phyloP scores from a whole-genome alignment of 108 stramenopile species.

The Cyclotella atomus region DNA sequence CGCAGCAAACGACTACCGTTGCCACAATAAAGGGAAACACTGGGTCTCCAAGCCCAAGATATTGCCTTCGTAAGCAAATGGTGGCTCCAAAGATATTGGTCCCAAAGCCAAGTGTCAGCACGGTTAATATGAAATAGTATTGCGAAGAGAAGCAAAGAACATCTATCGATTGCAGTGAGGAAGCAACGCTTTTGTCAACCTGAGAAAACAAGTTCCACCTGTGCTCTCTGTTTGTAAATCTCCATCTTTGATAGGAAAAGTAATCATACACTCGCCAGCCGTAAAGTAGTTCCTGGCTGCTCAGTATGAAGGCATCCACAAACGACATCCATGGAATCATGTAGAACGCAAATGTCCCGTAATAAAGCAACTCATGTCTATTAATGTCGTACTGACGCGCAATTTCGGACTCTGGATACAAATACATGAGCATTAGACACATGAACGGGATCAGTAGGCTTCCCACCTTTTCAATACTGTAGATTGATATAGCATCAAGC shows the following conservation, averaged over 20 bases:
- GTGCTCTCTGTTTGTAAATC: constrained; percentile 75
- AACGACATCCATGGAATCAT: constrained; percentile 62
- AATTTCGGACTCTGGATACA: constrained; percentile 70
- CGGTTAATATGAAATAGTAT: constrained; percentile 81
- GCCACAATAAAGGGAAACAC: constrained; percentile 64
- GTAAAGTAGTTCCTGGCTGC: constrained; percentile 84
- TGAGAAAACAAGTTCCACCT: constrained; percentile 75
- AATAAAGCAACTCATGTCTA: constrained; percentile 79
- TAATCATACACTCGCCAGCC: constrained; percentile 92
- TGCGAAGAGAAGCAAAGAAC: constrained; percentile 83
- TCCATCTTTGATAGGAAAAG: constrained; percentile 81
- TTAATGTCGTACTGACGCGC: constrained; percentile 72
- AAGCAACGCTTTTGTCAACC: constrained; percentile 77
- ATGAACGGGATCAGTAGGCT: constrained; percentile 64
- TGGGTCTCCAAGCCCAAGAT: constrained; percentile 82
- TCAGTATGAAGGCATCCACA: constrained; percentile 81
- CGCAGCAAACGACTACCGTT: constrained; percentile 59
- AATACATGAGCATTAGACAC: constrained; percentile 62
- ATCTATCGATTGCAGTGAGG: constrained; percentile 78
- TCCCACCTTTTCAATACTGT: constrained; percentile 61
- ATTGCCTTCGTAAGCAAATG: constrained; percentile 70
- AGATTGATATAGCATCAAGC: constrained; percentile 64
- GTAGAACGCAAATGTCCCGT: constrained; percentile 76
- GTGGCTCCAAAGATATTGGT: constrained; percentile 73
- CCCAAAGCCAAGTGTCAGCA: constrained; percentile 76